Evolutionary conservation across 2,329 filamentous ascomycete genomes (phyloP), one percentile per base, ranked within the genome.

Genomic region (Nannizzia gypsea): DNA sequence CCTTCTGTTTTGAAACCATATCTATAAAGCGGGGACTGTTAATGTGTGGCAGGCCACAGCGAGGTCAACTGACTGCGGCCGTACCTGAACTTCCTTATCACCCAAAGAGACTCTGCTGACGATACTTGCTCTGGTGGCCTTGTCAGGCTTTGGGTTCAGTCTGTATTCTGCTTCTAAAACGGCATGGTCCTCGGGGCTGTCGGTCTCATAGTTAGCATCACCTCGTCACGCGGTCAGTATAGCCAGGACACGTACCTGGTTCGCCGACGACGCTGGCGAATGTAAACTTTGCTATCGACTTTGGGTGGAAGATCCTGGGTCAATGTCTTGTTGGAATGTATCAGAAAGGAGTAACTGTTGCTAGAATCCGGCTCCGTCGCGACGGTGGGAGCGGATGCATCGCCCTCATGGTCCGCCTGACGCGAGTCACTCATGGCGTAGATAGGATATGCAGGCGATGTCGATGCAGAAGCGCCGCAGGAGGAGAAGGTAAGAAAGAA

Each of bases 1-100:
- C 65, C 92, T 83, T 69, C 90, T 84, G 70, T 96, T 96, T 70
- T 96, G 92, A 75, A 96, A 96, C 92, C 92, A 97, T 67, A 96
- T 96, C 92, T 96, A 50, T 50, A 40, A 42, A 44, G 44, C 44
- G 38, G 34, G 34, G 52, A 38, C 38, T 48, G 26, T 54, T 56
- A 28, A 17, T 26, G 15, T 22, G 26, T 46, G 15, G 3, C 9
- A 46, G n/a, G 17, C 8, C 13, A n/a, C 36, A 50, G 22, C 17
- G 17, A 46, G 13, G 44, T 28, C 44, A 15, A 42, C 31, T 40
- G 26, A 17, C 11, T 38, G n/a, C 11, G 40, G 13, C 73, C 86
- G 73, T 77, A 96, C 92, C 84, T 96, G 92, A 40, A 96, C 90
- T 78, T 96, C 91, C 74, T 96, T 96, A 77, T 96, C 91, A 66